A percentile compares a stretch with the other conserved stretches of the same genome.
These are phyloP conservation scores for Fusarium papillatum DNA, from an alignment of 2,329 filamentous ascomycete genomes.

Conservation along the genomic window DNA sequence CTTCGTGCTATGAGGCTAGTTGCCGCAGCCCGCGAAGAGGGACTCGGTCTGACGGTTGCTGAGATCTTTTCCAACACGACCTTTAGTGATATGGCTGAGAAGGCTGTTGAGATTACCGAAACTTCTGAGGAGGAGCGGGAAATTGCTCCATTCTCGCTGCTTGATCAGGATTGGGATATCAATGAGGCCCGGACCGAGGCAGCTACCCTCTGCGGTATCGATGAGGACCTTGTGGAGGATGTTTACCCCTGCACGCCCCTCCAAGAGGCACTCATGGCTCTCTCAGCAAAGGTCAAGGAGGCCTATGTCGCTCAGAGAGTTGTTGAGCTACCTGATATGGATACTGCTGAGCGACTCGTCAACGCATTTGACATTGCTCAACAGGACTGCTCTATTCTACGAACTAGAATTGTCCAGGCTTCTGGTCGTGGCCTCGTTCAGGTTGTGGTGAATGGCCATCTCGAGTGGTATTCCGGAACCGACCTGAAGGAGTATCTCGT, in stretches of 20 bases:
- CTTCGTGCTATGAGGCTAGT: slow-evolving; percentile 66
- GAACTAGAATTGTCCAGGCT: slow-evolving; percentile 63
- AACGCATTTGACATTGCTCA: slow-evolving; percentile 57
- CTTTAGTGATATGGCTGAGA: neutral
- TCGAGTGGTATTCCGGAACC: slow-evolving; percentile 49
- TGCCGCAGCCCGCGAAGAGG: slow-evolving; percentile 53
- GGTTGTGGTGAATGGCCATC: slow-evolving; percentile 58
- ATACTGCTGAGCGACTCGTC: slow-evolving; percentile 54
- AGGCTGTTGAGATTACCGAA: neutral
- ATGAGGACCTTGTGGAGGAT: slow-evolving; percentile 57
- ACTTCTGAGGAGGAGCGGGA: slow-evolving; percentile 14
- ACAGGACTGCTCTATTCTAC: slow-evolving; percentile 56
- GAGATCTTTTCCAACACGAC: neutral
- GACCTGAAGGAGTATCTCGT: slow-evolving; percentile 57
- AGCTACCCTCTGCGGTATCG: slow-evolving; percentile 55
- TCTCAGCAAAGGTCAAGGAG: slow-evolving; percentile 64
- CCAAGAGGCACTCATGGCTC: slow-evolving; percentile 67
- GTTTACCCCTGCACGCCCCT: slow-evolving; percentile 67
- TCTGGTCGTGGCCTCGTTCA: slow-evolving; percentile 60
- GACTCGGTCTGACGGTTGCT: neutral
- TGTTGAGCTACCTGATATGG: slow-evolving; percentile 53
- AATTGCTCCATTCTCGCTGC: slow-evolving; percentile 55
- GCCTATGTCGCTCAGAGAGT: slow-evolving; percentile 67
- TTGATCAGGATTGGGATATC: slow-evolving; percentile 50
- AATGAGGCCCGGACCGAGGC: slow-evolving; percentile 53